A percentile compares a stretch with the other conserved stretches of the same genome.
These are phyloP conservation scores for Diatrype stigma DNA, from an alignment of 2,329 filamentous ascomycete species.

Conservation along the genomic window DNA sequence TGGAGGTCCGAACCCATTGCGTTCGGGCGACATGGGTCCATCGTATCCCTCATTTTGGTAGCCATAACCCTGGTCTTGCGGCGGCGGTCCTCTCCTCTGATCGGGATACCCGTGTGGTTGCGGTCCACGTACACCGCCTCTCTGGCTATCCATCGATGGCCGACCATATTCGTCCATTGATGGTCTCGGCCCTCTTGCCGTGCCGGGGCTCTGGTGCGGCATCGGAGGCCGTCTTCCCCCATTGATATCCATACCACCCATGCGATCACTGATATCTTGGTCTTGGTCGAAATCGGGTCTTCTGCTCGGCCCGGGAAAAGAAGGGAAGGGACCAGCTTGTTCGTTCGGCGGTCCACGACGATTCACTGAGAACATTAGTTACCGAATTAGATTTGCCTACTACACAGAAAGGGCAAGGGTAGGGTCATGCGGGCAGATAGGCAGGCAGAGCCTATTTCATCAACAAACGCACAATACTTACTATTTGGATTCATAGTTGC, in stretches of 20 bases:
- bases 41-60: constrained; percentile 35
- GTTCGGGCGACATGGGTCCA: constrained; percentile 30
- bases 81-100: constrained; percentile 30
- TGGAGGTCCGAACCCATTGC: constrained; percentile 46
- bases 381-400: background rate
- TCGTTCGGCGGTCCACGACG: constrained; percentile 23
- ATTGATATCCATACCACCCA: constrained; percentile 38
- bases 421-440: no score
- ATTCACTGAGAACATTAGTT: constrained; percentile 19
- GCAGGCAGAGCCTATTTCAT: no score
- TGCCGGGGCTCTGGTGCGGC: constrained; percentile 22
- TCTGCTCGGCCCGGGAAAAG: constrained; percentile 37
- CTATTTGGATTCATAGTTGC: constrained; percentile 32
- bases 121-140: constrained; percentile 30
- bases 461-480: constrained; percentile 11
- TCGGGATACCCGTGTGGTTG: constrained; percentile 33
- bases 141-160: constrained; percentile 30
- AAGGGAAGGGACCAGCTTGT: constrained; percentile 32
- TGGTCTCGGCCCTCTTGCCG: constrained; percentile 29
- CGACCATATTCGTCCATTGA: constrained; percentile 33
- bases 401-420: no score
- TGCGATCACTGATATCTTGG: constrained; percentile 35
- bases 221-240: constrained; percentile 18
- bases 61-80: constrained; percentile 30
- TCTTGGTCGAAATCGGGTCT: constrained; percentile 38